phyloP scores from a whole-genome alignment of 1,284 basidiomycete genomes.

The Anthracocystis setariae region DNA sequence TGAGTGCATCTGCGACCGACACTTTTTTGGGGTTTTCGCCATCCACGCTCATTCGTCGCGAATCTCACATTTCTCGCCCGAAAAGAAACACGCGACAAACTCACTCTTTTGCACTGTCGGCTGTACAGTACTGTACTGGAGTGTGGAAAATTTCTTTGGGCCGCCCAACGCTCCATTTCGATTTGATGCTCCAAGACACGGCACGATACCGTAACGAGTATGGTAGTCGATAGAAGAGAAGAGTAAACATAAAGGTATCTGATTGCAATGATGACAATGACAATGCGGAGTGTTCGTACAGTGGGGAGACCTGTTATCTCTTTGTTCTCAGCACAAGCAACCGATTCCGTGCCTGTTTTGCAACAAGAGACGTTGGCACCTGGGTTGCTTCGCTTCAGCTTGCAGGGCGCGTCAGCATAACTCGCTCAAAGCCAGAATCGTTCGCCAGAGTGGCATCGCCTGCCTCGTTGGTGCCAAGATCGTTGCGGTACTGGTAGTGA shows the following conservation, averaged over 20 bases:
- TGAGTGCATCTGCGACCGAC: conserved; percentile 13
- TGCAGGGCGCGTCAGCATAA: conserved; percentile 38
- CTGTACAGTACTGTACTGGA: too few species aligned
- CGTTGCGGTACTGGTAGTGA: conserved; percentile 16
- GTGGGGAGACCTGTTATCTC: not conserved
- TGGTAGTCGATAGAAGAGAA: too few species aligned
- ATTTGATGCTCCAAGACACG: too few species aligned
- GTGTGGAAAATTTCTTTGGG: too few species aligned
- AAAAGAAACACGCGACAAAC: not conserved
- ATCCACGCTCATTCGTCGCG: conserved; percentile 1
- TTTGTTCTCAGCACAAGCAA: not conserved
- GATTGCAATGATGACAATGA: not conserved
- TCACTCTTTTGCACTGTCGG: too few species aligned
- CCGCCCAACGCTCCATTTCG: too few species aligned
- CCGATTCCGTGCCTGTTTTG: not conserved
- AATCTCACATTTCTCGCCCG: conserved; percentile 23
- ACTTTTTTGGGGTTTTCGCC: conserved; percentile 15
- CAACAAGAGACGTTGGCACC: not conserved
- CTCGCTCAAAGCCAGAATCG: conserved; percentile 27
- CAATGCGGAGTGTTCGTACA: conserved; percentile 1
- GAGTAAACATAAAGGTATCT: too few species aligned
- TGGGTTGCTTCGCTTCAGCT: not conserved
- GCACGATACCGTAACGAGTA: too few species aligned
- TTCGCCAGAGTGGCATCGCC: conserved; percentile 9
- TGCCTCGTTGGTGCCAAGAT: not conserved